Base-by-base conservation (phyloP, 108 stramenopile genomes). In the Skeletonema costatum region DNA sequence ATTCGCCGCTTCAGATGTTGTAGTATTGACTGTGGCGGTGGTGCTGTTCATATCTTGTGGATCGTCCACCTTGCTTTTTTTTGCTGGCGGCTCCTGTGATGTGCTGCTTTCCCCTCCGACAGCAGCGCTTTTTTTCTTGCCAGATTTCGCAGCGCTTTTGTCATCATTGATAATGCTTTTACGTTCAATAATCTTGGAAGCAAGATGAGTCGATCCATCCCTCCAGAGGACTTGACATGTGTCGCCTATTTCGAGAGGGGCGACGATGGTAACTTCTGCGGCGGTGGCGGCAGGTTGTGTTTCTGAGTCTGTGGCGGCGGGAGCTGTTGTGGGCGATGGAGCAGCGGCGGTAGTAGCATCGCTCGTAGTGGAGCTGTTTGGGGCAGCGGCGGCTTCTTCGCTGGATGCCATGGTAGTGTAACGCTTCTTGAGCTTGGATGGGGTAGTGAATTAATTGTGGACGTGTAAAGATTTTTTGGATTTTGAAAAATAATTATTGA, bases 241-340 rank as follows among this genome's bases (percentile, higher is more conserved):
- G 73, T 94, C 93, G 32, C 87, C 88, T 35, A 91, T 87, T 68
- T 92, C 67, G 21, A 88, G 85, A 0, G 89, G 89, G 60, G 73
- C 41, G 32, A 64, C 60, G 39, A 39, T 14, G 39, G 73, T 30
- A 11, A 36, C 59, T 29, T 29, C 14, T 31, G 10, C 16, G 16
- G 6, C 56, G 7, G 5, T 25, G 56, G 56, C 25, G 9, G 56
- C 56, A 10, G 56, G 25, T 32, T 36, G 31, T 36, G 38, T 21
- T 38, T n/a, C 16, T 3, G 61, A 38, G 31, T 19, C 62, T 16
- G 66, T 1, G 5, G 50, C 0, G 19, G 50, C n/a, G 19, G 50
- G 17, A 12, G 50, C 50, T n/a, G 50, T 1, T 51, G 50, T 0
- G 6, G 39, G 39, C 39, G 39, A 41, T 6, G 39, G 39, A 41